A percentile compares a stretch with the other conserved stretches of the same genome.
Conservation (phyloP, 2,329 filamentous ascomycete species). For the Ramularia endophylla region DNA sequence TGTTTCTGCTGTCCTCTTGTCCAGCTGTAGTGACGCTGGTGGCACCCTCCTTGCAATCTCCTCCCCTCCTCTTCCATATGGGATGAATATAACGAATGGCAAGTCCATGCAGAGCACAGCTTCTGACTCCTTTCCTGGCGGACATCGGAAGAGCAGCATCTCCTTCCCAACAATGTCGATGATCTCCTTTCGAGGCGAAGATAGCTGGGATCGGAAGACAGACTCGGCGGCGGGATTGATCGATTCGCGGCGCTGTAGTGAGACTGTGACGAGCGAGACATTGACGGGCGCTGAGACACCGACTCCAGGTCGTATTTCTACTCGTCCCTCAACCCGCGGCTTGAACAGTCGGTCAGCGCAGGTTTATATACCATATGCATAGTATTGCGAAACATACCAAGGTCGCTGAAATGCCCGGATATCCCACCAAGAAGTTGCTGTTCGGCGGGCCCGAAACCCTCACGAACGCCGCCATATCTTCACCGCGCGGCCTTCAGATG, state of each 20-base stretch:
- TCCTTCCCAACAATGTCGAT: slow-evolving; percentile 94
- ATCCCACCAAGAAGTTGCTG: slow-evolving; percentile 92
- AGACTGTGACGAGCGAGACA: slow-evolving; percentile 90
- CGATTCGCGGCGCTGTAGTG: slow-evolving; percentile 85
- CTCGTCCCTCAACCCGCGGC: slow-evolving; percentile 96
- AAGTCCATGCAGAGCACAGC: slow-evolving; percentile 93
- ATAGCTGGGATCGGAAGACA: slow-evolving; percentile 83
- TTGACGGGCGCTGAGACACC: slow-evolving; percentile 85
- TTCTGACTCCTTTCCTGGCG: slow-evolving; percentile 76
- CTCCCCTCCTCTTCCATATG: slow-evolving; percentile 83
- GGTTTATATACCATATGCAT: slow-evolving; percentile 7
- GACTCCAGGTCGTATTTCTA: slow-evolving; percentile 83
- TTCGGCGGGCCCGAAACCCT: slow-evolving; percentile 96
- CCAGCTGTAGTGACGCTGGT: slow-evolving; percentile 82
- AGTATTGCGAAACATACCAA: slow-evolving; percentile 58
- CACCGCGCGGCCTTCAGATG: no score
- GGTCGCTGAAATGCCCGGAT: slow-evolving; percentile 95
- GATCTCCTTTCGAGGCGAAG: slow-evolving; percentile 75
- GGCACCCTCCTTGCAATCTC: slow-evolving; percentile 87
- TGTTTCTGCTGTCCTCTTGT: slow-evolving; percentile 91
- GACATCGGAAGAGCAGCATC: slow-evolving; percentile 82
- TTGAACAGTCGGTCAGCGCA: slow-evolving; percentile 33
- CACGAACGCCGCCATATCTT: slow-evolving; percentile 64
- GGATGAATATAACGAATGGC: slow-evolving; percentile 95
- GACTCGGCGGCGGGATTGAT: slow-evolving; percentile 97